Evolutionary conservation across 768 basidiomycete species (phyloP).

Genomic region (Pulveroboletus sp.): DNA sequence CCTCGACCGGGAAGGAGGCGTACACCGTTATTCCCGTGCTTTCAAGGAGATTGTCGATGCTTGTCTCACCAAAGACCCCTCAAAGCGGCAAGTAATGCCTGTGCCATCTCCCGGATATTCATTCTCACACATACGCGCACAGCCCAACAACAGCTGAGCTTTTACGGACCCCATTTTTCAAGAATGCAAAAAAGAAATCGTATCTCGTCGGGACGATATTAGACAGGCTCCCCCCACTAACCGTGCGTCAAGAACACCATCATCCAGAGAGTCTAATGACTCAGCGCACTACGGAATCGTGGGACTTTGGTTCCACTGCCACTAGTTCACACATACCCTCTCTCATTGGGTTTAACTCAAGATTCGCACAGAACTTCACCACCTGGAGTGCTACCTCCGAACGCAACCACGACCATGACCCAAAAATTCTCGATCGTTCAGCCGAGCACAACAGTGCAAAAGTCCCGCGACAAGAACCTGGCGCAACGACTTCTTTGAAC

Average conservation of each 20-base stretch:
- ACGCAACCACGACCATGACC: not conserved
- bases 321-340: conserved; percentile 32
- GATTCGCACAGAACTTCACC: conserved; percentile 1
- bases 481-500: not conserved
- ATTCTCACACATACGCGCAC: not conserved
- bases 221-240: conserved; percentile 67
- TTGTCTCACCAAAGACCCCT: conserved; percentile 83
- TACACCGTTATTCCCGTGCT: conserved; percentile 68
- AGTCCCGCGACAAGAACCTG: not conserved
- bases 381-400: conserved; percentile 5
- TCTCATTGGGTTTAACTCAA: conserved; percentile 4
- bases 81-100: conserved; percentile 47
- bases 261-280: conserved; percentile 37
- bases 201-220: conserved; percentile 77
- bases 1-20: conserved; percentile 66
- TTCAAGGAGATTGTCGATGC: conserved; percentile 81
- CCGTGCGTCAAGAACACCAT: conserved; percentile 65
- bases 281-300: conserved; percentile 64
- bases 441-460: conserved; percentile 5
- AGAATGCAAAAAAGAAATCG: conserved; percentile 67
- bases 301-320: conserved; percentile 64
- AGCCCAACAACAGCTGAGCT: conserved; percentile 78
- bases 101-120: not conserved
- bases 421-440: not conserved
- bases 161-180: conserved; percentile 78